Base-by-base conservation (phyloP, 208 protist species). In the Trichomonas vaginalis region DNA sequence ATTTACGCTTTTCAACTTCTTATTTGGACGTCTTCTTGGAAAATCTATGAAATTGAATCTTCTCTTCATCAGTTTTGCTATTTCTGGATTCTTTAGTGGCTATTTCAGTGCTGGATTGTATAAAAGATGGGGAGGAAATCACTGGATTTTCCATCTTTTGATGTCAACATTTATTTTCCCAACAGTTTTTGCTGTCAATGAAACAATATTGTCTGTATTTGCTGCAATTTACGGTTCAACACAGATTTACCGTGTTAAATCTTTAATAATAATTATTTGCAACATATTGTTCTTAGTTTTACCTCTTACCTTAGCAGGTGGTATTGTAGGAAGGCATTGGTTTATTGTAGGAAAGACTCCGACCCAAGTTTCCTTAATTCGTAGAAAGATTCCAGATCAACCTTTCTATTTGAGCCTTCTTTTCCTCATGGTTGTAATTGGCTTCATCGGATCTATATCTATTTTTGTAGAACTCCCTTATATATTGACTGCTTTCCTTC, bases 61-160 rank as follows among this genome's bases (percentile, higher is more conserved):
- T 10, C 17, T 88, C 8, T 32, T 88, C 8, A 23, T 88, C 3
- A 45, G 35, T 15, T 88, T 47, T 40, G 35, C 39, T n/a, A 88
- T 88, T n/a, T 35, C 82, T 88, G 82, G 35, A 32, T 46, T 88
- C 27, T 35, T 88, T 47, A 40, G 82, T 32, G 82, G 82, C 0
- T 88, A 88, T 23, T 88, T 88, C 40, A 88, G 82, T 39, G 82
- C 82, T n/a, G 82, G 82, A 4, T 88, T 88, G 47, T 88, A 88
- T 27, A 88, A 88, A 47, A 42, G 82, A 88, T 88, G 82, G 82
- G 82, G 82, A 9, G 82, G 82, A 45, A 88, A 9, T 27, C 32
- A 88, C 10, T 88, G 82, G 82, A 88, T 88, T 88, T 47, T 47
- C 12, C 82, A 88, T 45, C 32, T 88, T 10, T 21, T 88, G 32